A percentile compares a stretch with the other conserved stretches of the same genome.
phyloP scores from a whole-genome alignment of 2,329 filamentous ascomycete species.

The Arthrocladium fulminans region DNA sequence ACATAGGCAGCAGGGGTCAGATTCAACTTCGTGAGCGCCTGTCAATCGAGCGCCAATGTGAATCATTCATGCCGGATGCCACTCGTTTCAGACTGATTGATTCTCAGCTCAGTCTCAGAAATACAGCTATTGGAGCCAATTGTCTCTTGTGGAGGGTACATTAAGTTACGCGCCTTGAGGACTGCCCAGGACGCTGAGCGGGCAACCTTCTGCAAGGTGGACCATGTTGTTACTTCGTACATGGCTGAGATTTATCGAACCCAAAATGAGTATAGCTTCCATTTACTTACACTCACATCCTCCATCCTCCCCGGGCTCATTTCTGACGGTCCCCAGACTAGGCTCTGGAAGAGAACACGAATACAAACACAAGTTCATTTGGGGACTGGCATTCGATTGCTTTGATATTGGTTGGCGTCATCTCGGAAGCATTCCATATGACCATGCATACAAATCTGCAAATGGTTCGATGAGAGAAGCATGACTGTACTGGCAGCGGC shows the following conservation, averaged over 20 bases:
- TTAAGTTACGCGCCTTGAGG: slow-evolving; percentile 57
- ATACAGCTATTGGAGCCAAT: too few species aligned
- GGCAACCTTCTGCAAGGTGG: slow-evolving; percentile 72
- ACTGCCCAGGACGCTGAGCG: too few species aligned
- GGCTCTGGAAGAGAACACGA: slow-evolving; percentile 46
- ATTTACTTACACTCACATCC: too few species aligned
- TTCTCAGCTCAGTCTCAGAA: too few species aligned
- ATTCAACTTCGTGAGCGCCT: neutral
- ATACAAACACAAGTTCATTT: neutral
- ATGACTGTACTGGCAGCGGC: neutral
- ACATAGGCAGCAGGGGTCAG: neutral
- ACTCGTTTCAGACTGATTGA: too few species aligned
- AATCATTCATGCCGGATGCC: too few species aligned
- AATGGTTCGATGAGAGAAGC: slow-evolving; percentile 6
- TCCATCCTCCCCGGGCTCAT: too few species aligned
- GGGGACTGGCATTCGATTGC: slow-evolving; percentile 8
- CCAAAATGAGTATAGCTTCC: slow-evolving; percentile 73
- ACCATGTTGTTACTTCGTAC: slow-evolving; percentile 66
- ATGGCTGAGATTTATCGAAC: slow-evolving; percentile 69
- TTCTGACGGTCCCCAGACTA: too few species aligned
- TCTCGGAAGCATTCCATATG: slow-evolving; percentile 22
- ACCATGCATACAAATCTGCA: slow-evolving; percentile 21
- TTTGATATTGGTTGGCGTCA: slow-evolving; percentile 22
- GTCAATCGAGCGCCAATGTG: neutral
- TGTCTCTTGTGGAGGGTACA: neutral